These are phyloP conservation scores for Cucurbita pepo DNA, from an alignment of 306 rosid species.

Conservation along the genomic window DNA sequence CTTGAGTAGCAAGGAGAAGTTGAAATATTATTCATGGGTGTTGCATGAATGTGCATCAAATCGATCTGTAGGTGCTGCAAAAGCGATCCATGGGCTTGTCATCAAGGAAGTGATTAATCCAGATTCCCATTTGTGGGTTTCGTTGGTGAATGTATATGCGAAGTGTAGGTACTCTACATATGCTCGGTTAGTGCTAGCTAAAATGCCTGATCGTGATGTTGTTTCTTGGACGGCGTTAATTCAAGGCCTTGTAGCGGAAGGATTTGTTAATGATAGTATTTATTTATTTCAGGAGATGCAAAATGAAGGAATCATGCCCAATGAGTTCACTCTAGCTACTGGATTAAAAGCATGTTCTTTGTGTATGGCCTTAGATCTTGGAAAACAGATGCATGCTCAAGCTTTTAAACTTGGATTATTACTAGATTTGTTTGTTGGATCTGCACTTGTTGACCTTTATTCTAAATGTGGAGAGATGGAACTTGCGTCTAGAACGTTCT, in stretches of 20 bases:
- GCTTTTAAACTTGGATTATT: constrained; percentile 16
- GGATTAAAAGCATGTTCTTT: constrained; percentile 25
- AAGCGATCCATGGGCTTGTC: constrained; percentile 23
- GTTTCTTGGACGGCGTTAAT: constrained; percentile 29
- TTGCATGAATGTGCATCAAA: constrained; percentile 15
- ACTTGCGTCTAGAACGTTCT: constrained; percentile 19
- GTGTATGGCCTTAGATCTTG: constrained; percentile 14
- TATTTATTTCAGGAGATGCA: constrained; percentile 21
- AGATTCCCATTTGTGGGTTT: constrained; percentile 26
- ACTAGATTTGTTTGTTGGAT: constrained; percentile 20
- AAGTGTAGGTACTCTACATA: constrained; percentile 15
- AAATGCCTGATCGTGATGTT: constrained; percentile 25
- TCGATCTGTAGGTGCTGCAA: constrained; percentile 16
- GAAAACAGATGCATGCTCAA: constrained; percentile 28
- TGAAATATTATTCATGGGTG: constrained; percentile 13
- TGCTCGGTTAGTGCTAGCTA: constrained; percentile 19
- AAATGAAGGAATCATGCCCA: constrained; percentile 21
- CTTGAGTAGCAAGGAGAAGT: constrained; percentile 9
- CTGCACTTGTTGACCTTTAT: constrained; percentile 24
- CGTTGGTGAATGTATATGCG: constrained; percentile 23
- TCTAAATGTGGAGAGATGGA: constrained; percentile 22
- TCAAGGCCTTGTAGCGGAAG: constrained; percentile 20
- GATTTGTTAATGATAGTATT: constrained; percentile 8
- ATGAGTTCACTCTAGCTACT: constrained; percentile 25
- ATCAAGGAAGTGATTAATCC: constrained; percentile 16